Base-by-base conservation (phyloP, 1,284 basidiomycete species). In the Trichosporon faecale region DNA sequence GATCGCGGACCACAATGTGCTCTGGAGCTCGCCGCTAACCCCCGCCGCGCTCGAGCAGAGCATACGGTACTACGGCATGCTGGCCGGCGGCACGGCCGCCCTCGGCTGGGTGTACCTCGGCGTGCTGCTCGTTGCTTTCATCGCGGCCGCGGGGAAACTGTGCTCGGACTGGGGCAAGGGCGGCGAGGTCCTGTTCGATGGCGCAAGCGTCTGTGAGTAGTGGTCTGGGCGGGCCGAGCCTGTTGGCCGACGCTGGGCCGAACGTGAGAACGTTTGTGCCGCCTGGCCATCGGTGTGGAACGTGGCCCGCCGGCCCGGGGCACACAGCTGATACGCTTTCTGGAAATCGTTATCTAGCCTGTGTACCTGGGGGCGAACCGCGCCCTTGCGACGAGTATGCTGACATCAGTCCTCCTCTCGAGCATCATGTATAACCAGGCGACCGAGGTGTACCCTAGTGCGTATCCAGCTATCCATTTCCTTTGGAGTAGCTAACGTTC, bases 1-100 rank as follows among this genome's bases (percentile, higher is more conserved):
- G 81, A 81, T 82, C 61, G 81, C 78, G 12, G 81, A 82, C 67
- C 81, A 82, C 72, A 79, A 82, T 68, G 78, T 82, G 16, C 75
- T 82, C n/a, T 82, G 81, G 81, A 73, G 77, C 64, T 72, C 73
- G 1, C 81, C 81, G 16, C 65, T 81, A 29, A 82, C 81, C 1
- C 40, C 76, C 27, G 79, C 78, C 31, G 81, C 81, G 9, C 68
- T 82, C n/a, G 64, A 70, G 18, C 65, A 73, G 31, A 76, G 76
- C 14, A 79, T 82, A 46, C 70, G 69, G 18, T 82, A 82, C 74
- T 82, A 82, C 65, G 79, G 80, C 9, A 71, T 78, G 6, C 60
- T 82, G 0, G 73, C 76, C 9, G 23, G 67, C 3, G 79, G 79
- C 1, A 74, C 77, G 4, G 46, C 69, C 8, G 70, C 74, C 2